Evolutionary conservation across 441 rosid species (phyloP), one percentile per base, ranked within the genome.

Genomic region (Populus trichocarpa): DNA sequence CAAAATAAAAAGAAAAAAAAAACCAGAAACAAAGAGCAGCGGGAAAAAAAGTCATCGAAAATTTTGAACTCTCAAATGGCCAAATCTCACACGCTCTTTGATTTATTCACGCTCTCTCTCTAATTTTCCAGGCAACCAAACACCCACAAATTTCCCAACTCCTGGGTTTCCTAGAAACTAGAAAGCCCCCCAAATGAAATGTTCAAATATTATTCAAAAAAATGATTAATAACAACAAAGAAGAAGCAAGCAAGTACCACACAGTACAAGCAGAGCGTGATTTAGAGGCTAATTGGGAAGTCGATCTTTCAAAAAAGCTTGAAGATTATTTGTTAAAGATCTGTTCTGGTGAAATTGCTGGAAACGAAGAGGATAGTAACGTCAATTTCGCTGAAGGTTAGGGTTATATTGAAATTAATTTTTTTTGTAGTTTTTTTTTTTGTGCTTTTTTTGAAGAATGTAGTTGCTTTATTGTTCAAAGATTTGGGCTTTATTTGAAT

Each of bases 311-410:
- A 73, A 84, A 85, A 74, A 88, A 88, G 87, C 94, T 95, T 74
- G 96, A 92, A 84, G 96, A 92, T 73, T 95, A 95, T 75, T 91
- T 95, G 7, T 86, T 92, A 67, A 90, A 91, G 83, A 90, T 95
- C n/a, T 95, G 94, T 81, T 84, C 96, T 57, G 96, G 99, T 25
- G 97, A 91, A 90, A 85, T 90, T 70, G 85, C 85, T 3, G 84
- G 85, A 18, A 77, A 85, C 36, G 87, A 88, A 59, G 89, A 87
- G 65, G 91, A 84, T 72, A 57, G 22, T 20, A 81, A 81, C 50
- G 88, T 95, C 35, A 95, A 95, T 84, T 95, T 95, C 71, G 93
- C 97, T 11, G 98, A 95, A 90, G 99, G 98, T 93, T 42, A 20
- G 82, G 78, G 28, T 50, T 75, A 77, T 40, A 14, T 46, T 14